Base-by-base conservation (phyloP, 1,284 basidiomycete genomes). In the Papiliotrema nemorosa region DNA sequence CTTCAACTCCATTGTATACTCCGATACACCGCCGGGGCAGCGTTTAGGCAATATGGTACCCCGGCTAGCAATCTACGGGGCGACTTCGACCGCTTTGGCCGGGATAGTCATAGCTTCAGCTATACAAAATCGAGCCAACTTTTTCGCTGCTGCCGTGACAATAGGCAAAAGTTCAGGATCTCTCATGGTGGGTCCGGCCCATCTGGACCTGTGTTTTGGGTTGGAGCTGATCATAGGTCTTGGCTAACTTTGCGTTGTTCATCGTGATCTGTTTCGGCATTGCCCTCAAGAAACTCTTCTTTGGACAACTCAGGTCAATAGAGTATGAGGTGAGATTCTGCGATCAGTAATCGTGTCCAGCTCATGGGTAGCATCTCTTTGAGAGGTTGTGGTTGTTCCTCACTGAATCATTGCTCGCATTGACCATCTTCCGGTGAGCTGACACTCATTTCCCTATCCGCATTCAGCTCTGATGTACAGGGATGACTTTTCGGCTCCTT, bases 371-470 rank as follows among this genome's bases (percentile, higher is more conserved):
- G 90, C 87, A 93, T 40, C 79, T 98, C 1, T 96, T 96, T 73
- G 94, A 98, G 69, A 81, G 90, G 55, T 81, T 90, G 38, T 97
- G 96, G 94, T 93, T 94, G 77, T 96, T 96, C 73, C 83, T 97
- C 49, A 97, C 93, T 1, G 94, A 98, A 72, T 93, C 90, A 5
- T 79, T 98, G 35, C 78, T 98, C 42, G 94, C 94, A 2, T 87
- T 97, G 69, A 94, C 94, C 26, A 97, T 97, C 63, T 98, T 98
- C 77, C 82, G 92, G 51, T 69, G 66, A 72, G 60, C 9, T 75
- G 72, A 36, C 31, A 16, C 31, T 9, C 31, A 33, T 33, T n/a
- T n/a, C n/a, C n/a, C 14, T 29, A 39, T n/a, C 0, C 39, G 18
- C 5, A 21, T 34, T 36, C 43, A 43, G 24, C 12, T 22, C 43